These are phyloP conservation scores for Phellopilus nigrolimitatus DNA, from an alignment of 1,284 basidiomycete genomes.

Conservation along the genomic window DNA sequence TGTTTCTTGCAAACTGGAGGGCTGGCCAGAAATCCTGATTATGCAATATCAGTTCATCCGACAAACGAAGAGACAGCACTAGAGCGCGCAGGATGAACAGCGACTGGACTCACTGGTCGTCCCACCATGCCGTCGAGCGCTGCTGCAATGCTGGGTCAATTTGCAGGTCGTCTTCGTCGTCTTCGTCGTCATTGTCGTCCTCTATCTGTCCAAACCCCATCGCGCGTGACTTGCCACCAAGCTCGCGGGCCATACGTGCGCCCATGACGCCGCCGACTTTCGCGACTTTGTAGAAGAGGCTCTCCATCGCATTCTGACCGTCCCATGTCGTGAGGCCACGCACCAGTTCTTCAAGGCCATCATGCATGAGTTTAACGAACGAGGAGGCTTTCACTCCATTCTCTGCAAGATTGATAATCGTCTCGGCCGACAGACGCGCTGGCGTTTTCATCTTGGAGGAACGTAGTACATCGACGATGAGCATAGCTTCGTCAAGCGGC, in stretches of 20 bases:
- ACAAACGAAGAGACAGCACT: too few relatives aligned
- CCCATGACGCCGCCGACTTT: conserved; percentile 40
- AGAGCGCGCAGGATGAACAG: too few relatives aligned
- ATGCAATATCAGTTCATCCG: too few relatives aligned
- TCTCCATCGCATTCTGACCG: conserved; percentile 35
- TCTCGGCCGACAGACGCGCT: conserved; percentile 41
- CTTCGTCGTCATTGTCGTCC: conserved; percentile 9
- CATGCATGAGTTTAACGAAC: conserved; percentile 36
- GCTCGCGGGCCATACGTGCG: conserved; percentile 39
- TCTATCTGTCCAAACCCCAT: conserved; percentile 31
- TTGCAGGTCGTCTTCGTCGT: conserved; percentile 17
- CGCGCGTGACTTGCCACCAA: conserved; percentile 39
- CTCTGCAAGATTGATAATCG: conserved; percentile 47
- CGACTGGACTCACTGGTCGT: conserved; percentile 1
- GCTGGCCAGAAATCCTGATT: conserved; percentile 33
- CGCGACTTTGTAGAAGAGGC: conserved; percentile 38
- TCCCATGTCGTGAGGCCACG: conserved; percentile 39
- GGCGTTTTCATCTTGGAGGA: conserved; percentile 38
- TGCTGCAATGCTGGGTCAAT: conserved; percentile 4
- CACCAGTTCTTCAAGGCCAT: conserved; percentile 33
- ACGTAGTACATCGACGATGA: conserved; percentile 45
- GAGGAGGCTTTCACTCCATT: conserved; percentile 40
- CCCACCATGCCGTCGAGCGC: conserved; percentile 12
- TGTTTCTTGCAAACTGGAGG: conserved; percentile 39
- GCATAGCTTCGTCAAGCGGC: conserved; percentile 35